Base-by-base conservation (phyloP, 176 grass and related monocot genomes). In the Phoenix roebelenii region DNA sequence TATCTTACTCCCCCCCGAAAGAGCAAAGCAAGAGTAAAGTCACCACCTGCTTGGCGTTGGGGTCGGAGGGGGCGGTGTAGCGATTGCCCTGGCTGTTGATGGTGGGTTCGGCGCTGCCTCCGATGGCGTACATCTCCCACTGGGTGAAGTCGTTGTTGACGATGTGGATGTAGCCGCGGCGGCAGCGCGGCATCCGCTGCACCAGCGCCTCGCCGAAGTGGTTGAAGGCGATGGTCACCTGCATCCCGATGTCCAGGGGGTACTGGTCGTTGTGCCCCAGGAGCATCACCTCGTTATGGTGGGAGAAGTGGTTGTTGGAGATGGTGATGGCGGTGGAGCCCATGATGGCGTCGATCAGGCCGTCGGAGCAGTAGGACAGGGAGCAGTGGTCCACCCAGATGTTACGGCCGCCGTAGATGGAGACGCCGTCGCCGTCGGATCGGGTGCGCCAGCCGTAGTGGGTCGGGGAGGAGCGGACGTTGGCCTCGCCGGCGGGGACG, bases 191-290 rank as follows among this genome's bases (percentile, higher is more conserved):
- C 58, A 60, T 60, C 58, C 58, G 23, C 58, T 60, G 58, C 26
- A 60, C 58, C 25, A 60, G 58, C 25, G 5, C 58, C 18, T 60
- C 58, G 4, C 58, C 58, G 15, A 60, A 60, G 58, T 60, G 58
- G 17, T 60, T 60, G 58, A 60, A 60, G 7, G 58, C 58, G 16
- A 60, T 60, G 58, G 58, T 60, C 5, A 60, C 58, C 58, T 60
- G 58, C 58, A 60, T 60, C 16, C 14, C 2, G 5, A n/a, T 16
- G 25, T 60, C 58, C 25, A 26, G 16, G 5, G 18, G 16, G 15
- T 30, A 32, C 12, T 15, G 5, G 25, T 60, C 58, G 16, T 26
- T 60, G 58, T 60, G 58, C 2, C 58, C 58, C 16, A 60, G 16
- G 5, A 60, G 16, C 58, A 60, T 60, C 24, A 60, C 58, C 26